Conservation (phyloP, 306 rosid genomes). For the Crotalaria pallida region DNA sequence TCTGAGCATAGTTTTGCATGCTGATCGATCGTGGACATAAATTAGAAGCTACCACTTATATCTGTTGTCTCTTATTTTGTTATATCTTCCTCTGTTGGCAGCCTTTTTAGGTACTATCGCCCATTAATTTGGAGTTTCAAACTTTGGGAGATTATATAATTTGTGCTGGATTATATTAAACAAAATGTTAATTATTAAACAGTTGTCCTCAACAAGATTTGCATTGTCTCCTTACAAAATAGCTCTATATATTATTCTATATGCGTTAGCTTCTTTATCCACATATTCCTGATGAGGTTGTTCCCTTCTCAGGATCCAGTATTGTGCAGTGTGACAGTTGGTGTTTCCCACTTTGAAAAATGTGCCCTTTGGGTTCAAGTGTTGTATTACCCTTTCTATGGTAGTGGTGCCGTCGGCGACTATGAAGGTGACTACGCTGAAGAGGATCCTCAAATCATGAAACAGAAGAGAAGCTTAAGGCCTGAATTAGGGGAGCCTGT, state of each 20-base stretch:
- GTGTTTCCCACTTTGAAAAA: conserved; percentile 94
- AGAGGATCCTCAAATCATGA: conserved; percentile 87
- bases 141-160: neutral
- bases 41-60: neutral
- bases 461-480: conserved; percentile 94
- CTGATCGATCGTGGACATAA: neutral
- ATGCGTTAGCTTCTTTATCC: conserved; percentile 22
- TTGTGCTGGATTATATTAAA: neutral
- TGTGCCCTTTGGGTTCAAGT: conserved; percentile 98
- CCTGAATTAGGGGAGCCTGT: conserved; percentile 97
- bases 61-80: neutral
- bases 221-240: neutral
- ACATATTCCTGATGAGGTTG: conserved; percentile 10
- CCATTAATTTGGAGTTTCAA: neutral
- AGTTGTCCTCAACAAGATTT: neutral
- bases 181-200: neutral
- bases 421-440: conserved; percentile 90
- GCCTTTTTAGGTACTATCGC: neutral
- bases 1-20: neutral
- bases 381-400: conserved; percentile 92
- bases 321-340: conserved; percentile 87
- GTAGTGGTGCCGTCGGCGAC: conserved; percentile 81
- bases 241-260: neutral
- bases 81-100: neutral
- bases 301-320: conserved; percentile 79